Evolutionary conservation across 1,139 yeast species (phyloP), one percentile per base, ranked within the genome.

Genomic region (Candida tetrigidarum): DNA sequence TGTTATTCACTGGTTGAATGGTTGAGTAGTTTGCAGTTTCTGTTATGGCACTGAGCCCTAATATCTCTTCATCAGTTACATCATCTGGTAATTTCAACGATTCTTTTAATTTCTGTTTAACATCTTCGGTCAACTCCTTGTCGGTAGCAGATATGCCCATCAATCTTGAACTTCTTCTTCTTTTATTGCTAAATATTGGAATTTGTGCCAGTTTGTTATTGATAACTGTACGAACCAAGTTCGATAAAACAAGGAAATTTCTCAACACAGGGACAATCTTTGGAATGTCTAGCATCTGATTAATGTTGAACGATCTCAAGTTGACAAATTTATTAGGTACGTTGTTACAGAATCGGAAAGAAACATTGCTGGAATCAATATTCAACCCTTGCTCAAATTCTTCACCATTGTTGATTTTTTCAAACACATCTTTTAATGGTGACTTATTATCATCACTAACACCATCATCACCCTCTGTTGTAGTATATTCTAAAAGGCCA

Each of bases 51-150:
- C 59, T 68, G 34, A 74, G 58, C 5, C 72, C 69, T 36, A 69
- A 52, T 10, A 74, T 56, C 49, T 73, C 76, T 47, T 71, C 76
- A 45, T 72, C 75, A 0, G 74, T 65, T 5, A 67, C 70, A 45
- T 69, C 71, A 33, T 62, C 59, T 0, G 74, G 58, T 19, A 74
- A 54, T 46, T 68, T 69, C 28, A 74, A 59, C 0, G 76, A 60
- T 34, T 69, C 69, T 36, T 66, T 67, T 27, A 74, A 57, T 47
- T 62, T 69, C 37, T 59, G 57, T 43, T 61, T 66, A 5, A 56
- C 54, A 39, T 66, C 68, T 18, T 50, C 57, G 3, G 54, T 50
- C 29, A 55, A 43, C 23, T 52, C 60, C 36, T 39, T 48, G 20
- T 50, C 51, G 8, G 42, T 32, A 2, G 28, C 20, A 11, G 42